These are phyloP conservation scores for Geotrichum australiense DNA, from an alignment of 1,139 yeast genomes.

Conservation along the genomic window DNA sequence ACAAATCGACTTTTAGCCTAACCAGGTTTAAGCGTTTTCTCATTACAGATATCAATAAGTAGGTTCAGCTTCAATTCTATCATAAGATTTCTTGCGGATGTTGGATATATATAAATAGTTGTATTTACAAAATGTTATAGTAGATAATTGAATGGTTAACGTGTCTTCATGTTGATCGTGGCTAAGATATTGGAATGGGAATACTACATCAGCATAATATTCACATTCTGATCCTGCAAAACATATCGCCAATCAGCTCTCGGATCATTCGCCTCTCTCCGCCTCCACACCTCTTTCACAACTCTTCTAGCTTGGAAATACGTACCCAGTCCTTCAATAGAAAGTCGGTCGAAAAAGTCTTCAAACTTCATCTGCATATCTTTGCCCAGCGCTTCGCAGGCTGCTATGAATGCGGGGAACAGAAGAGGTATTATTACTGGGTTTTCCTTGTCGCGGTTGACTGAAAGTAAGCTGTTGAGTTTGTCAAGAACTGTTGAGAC, in stretches of 20 bases:
- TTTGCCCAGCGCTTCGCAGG: constrained; percentile 64
- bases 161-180: no score
- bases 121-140: no score
- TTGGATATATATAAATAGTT: no score
- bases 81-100: no score
- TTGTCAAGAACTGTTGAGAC: constrained; percentile 59
- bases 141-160: no score
- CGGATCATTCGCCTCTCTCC: constrained; percentile 76
- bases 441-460: constrained; percentile 43
- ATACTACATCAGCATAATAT: constrained; percentile 13
- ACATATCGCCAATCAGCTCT: constrained; percentile 82
- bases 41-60: no score
- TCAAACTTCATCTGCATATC: constrained; percentile 60
- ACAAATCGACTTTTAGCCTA: no score
- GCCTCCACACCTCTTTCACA: constrained; percentile 80
- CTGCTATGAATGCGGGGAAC: constrained; percentile 89
- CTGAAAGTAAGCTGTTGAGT: constrained; percentile 53
- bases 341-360: constrained; percentile 75
- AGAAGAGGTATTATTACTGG: constrained; percentile 67
- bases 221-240: constrained; percentile 26
- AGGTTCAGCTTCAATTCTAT: no score
- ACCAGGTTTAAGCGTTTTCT: no score
- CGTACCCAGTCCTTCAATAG: constrained; percentile 69
- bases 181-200: no score
- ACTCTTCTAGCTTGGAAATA: constrained; percentile 83